Evolutionary conservation across 2,329 filamentous ascomycete genomes (phyloP), one percentile per base, ranked within the genome.

Genomic region (Cladosporium sp.): DNA sequence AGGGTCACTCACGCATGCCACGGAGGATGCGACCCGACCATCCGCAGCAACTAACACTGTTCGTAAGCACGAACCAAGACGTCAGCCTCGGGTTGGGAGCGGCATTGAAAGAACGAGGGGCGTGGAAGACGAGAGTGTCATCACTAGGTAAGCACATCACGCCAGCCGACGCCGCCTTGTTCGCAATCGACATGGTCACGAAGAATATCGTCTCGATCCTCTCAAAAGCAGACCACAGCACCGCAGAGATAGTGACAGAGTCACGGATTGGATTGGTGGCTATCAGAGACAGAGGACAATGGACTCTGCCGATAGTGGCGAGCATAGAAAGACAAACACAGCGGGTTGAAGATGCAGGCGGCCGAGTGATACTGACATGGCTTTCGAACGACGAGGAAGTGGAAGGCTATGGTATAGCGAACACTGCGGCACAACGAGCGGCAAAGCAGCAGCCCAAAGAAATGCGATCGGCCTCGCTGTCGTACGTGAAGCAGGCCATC

Each of bases 361-460:
- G 43, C 8, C 22, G 43, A 49, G 22, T 49, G 43, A 22, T 30
- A 22, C 20, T 84, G 15, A 50, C 47, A 34, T 37, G 30, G 47
- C 47, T 50, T 11, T 2, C 15, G 30, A 50, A 50, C 15, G 28
- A 34, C 30, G 30, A 37, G 5, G n/a, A 50, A 5, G 20, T 20
- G 30, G 25, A 36, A 20, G 47, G 47, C 30, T 50, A 37, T 15
- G 30, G 37, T 3, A 36, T 37, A 11, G 25, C 47, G 17, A 19
- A 34, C n/a, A n/a, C 30, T n/a, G 30, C 30, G 17, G 47, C 47
- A 19, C n/a, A 40, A 40, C 38, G n/a, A 40, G 38, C n/a, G n/a
- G 49, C 49, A 39, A 51, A 51, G 20, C 34, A 51, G n/a, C 34
- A 51, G 34, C 49, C 36, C 30, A 51, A 51, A 22, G 34, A 17